phyloP scores from a whole-genome alignment of 352 stramenopile species.

The Phytopythium kandeliae region DNA sequence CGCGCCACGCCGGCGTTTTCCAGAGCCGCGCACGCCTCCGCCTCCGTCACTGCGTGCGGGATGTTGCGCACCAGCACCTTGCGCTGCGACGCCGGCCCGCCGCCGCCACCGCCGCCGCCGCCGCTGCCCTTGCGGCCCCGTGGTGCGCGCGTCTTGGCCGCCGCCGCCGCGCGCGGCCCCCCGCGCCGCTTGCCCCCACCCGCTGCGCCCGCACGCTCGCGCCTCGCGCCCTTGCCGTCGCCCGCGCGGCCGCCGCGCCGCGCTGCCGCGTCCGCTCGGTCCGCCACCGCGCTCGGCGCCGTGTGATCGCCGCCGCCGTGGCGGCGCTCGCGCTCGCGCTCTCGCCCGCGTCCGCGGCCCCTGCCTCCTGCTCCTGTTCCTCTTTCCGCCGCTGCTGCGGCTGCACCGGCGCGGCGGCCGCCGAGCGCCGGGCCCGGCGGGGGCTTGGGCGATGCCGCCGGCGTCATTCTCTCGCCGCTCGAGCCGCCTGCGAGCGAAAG shows the following conservation, averaged over 20 bases:
- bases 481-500: too few relatives aligned
- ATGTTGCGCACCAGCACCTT: slow-evolving; percentile 75
- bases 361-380: slow-evolving; percentile 4
- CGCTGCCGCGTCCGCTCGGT: background rate
- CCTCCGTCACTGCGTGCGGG: slow-evolving; percentile 33
- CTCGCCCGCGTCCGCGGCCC: slow-evolving; percentile 2
- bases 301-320: background rate
- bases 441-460: background rate
- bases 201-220: slow-evolving; percentile 3
- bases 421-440: background rate
- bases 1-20: slow-evolving; percentile 25
- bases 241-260: background rate
- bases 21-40: slow-evolving; percentile 30
- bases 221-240: slow-evolving; percentile 5
- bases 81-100: slow-evolving; percentile 36
- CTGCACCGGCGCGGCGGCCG: background rate
- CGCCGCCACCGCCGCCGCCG: slow-evolving; percentile 8
- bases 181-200: slow-evolving; percentile 13
- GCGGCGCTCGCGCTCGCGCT: background rate
- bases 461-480: background rate
- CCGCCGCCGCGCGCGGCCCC: slow-evolving; percentile 3
- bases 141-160: slow-evolving; percentile 19
- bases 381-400: too few relatives aligned
- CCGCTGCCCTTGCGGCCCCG: slow-evolving; percentile 15
- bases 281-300: background rate